phyloP scores from a whole-genome alignment of 768 basidiomycete genomes.

The Boletellus emodensis region DNA sequence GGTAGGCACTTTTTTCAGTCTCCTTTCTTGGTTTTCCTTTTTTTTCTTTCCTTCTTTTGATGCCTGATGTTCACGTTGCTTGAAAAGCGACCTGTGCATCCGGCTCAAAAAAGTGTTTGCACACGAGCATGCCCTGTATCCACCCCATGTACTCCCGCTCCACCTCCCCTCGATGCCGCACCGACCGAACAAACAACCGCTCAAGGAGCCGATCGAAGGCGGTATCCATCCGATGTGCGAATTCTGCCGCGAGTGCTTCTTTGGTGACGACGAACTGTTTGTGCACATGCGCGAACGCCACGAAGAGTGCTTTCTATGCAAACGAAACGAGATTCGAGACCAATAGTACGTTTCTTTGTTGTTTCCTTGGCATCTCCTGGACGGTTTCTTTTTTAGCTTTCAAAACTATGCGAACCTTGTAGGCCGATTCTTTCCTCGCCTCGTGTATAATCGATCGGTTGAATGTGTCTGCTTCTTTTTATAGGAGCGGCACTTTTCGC shows the following conservation, averaged over 20 bases:
- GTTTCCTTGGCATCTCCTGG: background rate
- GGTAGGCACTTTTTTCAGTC: conserved; percentile 43
- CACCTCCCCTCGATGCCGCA: conserved; percentile 75
- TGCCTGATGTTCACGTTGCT: background rate
- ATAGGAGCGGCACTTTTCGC: conserved; percentile 74
- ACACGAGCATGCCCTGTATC: conserved; percentile 89
- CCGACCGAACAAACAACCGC: conserved; percentile 35
- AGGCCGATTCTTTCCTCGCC: conserved; percentile 22
- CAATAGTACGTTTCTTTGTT: conserved; percentile 66
- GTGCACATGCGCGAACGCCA: conserved; percentile 90
- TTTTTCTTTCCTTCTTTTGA: background rate
- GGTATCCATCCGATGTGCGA: conserved; percentile 76
- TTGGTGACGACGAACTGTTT: conserved; percentile 90
- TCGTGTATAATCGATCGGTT: background rate
- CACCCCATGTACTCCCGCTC: conserved; percentile 53
- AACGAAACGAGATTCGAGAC: conserved; percentile 70
- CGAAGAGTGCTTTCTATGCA: conserved; percentile 96
- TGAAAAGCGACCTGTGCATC: conserved; percentile 76
- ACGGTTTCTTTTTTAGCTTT: conserved; percentile 47
- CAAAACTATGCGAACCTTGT: conserved; percentile 75
- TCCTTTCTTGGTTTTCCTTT: background rate
- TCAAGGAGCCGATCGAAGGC: conserved; percentile 61
- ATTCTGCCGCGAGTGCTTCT: conserved; percentile 93
- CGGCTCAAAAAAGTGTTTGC: conserved; percentile 90
- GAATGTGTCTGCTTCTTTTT: background rate